Evolutionary conservation across 768 basidiomycete species (phyloP).

Genomic region (Cyathus striatus): DNA sequence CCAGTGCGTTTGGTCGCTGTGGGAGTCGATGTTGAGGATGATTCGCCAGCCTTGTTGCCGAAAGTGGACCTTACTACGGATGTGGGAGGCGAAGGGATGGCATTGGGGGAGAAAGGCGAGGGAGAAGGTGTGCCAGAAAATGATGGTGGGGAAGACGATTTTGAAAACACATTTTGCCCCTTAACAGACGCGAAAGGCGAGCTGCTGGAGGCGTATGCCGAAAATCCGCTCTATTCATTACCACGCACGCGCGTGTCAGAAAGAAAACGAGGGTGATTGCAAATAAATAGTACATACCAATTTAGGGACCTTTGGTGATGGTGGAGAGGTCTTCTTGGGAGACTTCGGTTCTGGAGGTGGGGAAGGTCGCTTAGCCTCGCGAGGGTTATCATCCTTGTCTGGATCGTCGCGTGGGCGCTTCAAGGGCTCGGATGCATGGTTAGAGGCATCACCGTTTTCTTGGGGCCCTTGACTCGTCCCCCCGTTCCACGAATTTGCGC

Average conservation of each 20-base stretch:
- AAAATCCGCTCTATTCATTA: conserved; percentile 61
- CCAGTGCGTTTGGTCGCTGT: conserved; percentile 26
- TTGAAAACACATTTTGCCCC: conserved; percentile 55
- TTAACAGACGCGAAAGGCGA: conserved; percentile 75
- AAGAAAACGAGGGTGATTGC: neutral
- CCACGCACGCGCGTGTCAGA: conserved; percentile 15
- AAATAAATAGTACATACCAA: conserved; percentile 46
- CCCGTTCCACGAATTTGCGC: conserved; percentile 66
- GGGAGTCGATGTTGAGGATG: conserved; percentile 22
- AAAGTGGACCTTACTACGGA: conserved; percentile 12
- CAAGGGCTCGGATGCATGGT: conserved; percentile 29
- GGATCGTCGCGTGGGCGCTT: conserved; percentile 63
- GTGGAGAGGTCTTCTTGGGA: conserved; percentile 23
- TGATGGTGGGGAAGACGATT: conserved; percentile 45
- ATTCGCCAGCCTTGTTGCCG: conserved; percentile 23
- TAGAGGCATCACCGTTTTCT: conserved; percentile 22
- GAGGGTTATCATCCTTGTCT: conserved; percentile 59
- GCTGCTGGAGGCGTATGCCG: conserved; percentile 69
- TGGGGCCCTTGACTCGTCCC: conserved; percentile 56
- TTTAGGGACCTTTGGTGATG: conserved; percentile 30
- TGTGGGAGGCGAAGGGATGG: conserved; percentile 12
- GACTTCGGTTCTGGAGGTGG: conserved; percentile 60
- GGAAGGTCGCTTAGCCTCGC: conserved; percentile 53
- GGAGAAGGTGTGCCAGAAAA: conserved; percentile 39
- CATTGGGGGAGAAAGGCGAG: conserved; percentile 6